phyloP scores from a whole-genome alignment of 106 monocot genomes.

The Chionographis japonica region DNA sequence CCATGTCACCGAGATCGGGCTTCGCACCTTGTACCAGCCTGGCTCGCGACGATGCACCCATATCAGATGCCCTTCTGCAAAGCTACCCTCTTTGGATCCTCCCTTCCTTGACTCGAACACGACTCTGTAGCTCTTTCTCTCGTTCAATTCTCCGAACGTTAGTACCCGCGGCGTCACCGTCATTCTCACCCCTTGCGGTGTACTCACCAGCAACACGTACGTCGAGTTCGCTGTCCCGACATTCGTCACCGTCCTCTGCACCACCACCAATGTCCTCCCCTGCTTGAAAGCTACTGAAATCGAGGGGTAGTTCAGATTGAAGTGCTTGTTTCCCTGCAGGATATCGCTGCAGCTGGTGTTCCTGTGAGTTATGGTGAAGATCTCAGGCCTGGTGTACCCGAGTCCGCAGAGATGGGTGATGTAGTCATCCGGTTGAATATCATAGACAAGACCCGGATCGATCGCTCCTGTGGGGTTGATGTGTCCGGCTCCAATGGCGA shows the following conservation, averaged over 20 bases:
- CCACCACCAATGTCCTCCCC: conserved; percentile 17
- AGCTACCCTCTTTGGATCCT: conserved; percentile 4
- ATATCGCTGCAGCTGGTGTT: conserved; percentile 43
- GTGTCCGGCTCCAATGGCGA: conserved; percentile 70
- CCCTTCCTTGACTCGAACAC: conserved; percentile 39
- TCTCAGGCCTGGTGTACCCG: conserved; percentile 48
- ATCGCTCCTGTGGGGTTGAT: conserved; percentile 58
- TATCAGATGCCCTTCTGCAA: conserved; percentile 53
- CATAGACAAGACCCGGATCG: conserved; percentile 77
- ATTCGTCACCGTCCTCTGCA: conserved; percentile 50
- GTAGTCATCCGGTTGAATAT: conserved; percentile 68
- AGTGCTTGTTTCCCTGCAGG: conserved; percentile 18
- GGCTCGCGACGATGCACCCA: conserved; percentile 33
- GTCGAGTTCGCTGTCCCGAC: conserved; percentile 56
- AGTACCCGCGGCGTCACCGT: conserved; percentile 48
- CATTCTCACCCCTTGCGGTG: conserved; percentile 44
- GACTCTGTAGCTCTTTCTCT: conserved; percentile 54
- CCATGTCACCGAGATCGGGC: conserved; percentile 73
- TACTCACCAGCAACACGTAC: conserved; percentile 31
- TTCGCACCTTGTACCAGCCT: conserved; percentile 54
- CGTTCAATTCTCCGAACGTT: conserved; percentile 27
- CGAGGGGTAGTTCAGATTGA: conserved; percentile 88
- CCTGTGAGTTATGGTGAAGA: conserved; percentile 59
- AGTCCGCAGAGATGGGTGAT: conserved; percentile 62
- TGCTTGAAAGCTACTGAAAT: conserved; percentile 55